These are phyloP conservation scores for Shiraia sp. DNA, from an alignment of 2,329 filamentous ascomycete species.

Conservation along the genomic window DNA sequence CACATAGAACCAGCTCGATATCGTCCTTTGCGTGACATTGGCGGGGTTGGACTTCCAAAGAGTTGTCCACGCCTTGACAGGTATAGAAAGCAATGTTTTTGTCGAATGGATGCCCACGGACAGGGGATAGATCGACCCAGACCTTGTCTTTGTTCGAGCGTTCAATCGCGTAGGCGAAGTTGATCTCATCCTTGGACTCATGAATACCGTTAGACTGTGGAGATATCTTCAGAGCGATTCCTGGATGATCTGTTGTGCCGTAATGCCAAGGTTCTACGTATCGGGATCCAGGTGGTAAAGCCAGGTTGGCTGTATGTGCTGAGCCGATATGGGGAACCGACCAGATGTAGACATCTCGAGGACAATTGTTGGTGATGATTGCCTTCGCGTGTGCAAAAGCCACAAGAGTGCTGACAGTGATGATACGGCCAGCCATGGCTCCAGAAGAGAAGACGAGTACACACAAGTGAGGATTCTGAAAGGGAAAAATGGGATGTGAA, in stretches of 20 bases:
- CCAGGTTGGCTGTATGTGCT: conserved; percentile 18
- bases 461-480: conserved; percentile 1
- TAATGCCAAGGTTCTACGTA: conserved; percentile 30
- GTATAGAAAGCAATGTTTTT: conserved; percentile 20
- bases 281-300: conserved; percentile 16
- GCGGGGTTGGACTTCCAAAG: conserved; percentile 12
- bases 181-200: conserved; percentile 19
- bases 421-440: conserved; percentile 20
- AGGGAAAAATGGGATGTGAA: conserved; percentile 8
- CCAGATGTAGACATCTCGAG: conserved; percentile 25
- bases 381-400: conserved; percentile 26
- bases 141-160: conserved; percentile 14
- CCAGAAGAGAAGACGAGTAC: not conserved
- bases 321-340: conserved; percentile 19
- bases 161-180: conserved; percentile 32
- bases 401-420: conserved; percentile 19
- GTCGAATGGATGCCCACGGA: conserved; percentile 18
- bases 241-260: conserved; percentile 20
- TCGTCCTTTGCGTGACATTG: conserved; percentile 25
- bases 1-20: conserved; percentile 31
- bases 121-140: conserved; percentile 20
- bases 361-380: conserved; percentile 33
- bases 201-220: conserved; percentile 22
- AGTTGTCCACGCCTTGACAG: conserved; percentile 16
- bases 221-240: conserved; percentile 33